Evolutionary conservation across 768 basidiomycete genomes (phyloP).

Genomic region (Austroboletus eburneus): DNA sequence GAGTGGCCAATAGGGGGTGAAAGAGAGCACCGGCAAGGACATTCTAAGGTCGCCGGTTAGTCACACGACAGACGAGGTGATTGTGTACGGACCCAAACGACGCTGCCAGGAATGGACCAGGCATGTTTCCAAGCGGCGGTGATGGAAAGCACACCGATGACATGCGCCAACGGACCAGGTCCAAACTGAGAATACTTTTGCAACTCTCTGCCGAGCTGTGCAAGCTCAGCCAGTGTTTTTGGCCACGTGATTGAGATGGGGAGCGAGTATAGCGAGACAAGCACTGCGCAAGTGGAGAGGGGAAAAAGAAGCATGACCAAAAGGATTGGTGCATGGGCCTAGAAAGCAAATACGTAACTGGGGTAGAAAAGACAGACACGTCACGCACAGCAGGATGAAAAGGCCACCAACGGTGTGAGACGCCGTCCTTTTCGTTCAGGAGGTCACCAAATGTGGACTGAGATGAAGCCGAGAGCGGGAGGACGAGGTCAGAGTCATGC

Average conservation of each 20-base stretch:
- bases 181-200: constrained; percentile 78
- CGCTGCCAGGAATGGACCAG: constrained; percentile 94
- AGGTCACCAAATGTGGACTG: constrained; percentile 42
- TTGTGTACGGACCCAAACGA: constrained; percentile 67
- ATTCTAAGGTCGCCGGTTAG: constrained; percentile 51
- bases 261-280: constrained; percentile 46
- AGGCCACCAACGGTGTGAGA: constrained; percentile 27
- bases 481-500: constrained; percentile 43
- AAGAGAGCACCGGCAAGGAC: constrained; percentile 86
- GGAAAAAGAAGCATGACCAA: constrained; percentile 65
- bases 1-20: constrained; percentile 74
- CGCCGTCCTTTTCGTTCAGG: constrained; percentile 36
- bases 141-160: constrained; percentile 76
- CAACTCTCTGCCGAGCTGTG: constrained; percentile 69
- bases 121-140: constrained; percentile 95
- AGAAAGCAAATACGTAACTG: constrained; percentile 7
- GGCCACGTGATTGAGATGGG: constrained; percentile 78
- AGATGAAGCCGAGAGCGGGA: constrained; percentile 55
- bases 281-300: constrained; percentile 56
- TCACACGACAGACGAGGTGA: constrained; percentile 5
- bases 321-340: constrained; percentile 61
- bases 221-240: constrained; percentile 68
- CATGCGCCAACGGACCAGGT: constrained; percentile 60
- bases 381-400: constrained; percentile 35
- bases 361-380: not conserved